Conservation (phyloP, 2,329 filamentous ascomycete genomes). For the Gnomoniopsis sp. region DNA sequence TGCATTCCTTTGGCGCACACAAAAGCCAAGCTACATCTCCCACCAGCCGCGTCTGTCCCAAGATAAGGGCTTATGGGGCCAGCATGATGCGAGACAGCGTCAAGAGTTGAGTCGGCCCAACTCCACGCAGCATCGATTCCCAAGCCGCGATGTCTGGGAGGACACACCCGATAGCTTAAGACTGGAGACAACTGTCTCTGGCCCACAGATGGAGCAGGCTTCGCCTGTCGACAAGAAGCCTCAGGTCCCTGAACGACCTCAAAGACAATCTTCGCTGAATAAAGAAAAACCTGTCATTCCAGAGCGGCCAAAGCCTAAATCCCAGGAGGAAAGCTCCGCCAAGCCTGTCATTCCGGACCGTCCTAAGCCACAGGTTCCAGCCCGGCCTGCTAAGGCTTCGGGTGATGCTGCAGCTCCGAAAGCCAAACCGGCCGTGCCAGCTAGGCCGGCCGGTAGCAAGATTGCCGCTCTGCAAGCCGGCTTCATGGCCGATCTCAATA, state of each 20-base stretch:
- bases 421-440: conserved; percentile 79
- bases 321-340: conserved; percentile 22
- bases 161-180: conserved; percentile 82
- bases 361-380: conserved; percentile 59
- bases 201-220: conserved; percentile 45
- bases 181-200: conserved; percentile 70
- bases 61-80: conserved; percentile 31
- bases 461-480: conserved; percentile 87
- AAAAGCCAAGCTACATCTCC: conserved; percentile 46
- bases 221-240: conserved; percentile 45
- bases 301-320: conserved; percentile 51
- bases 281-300: conserved; percentile 44
- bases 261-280: conserved; percentile 37
- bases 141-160: conserved; percentile 92
- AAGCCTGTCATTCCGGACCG: conserved; percentile 48
- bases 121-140: conserved; percentile 70
- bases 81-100: background rate
- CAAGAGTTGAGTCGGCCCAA: conserved; percentile 43
- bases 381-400: conserved; percentile 56
- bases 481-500: conserved; percentile 92
- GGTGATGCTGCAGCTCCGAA: conserved; percentile 52
- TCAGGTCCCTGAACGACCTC: conserved; percentile 54
- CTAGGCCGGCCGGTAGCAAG: conserved; percentile 75
- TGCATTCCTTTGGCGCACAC: conserved; percentile 51
- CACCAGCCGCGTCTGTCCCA: conserved; percentile 48